phyloP scores from a whole-genome alignment of 768 basidiomycete species.

The Panellus pusillus region DNA sequence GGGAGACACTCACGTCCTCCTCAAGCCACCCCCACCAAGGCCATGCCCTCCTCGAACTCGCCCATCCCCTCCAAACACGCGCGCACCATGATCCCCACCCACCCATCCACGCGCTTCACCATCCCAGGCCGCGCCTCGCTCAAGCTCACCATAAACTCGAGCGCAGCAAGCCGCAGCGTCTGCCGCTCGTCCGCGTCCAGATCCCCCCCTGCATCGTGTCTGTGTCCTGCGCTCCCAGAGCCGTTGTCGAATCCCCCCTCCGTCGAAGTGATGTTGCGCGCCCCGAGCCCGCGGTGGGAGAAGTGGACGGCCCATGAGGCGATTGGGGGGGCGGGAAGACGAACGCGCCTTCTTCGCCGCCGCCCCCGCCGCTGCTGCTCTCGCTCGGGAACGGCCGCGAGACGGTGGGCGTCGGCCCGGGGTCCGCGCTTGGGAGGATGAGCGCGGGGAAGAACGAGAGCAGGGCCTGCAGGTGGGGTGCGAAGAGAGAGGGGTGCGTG shows the following conservation, averaged over 20 bases:
- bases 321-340: slow-evolving; percentile 37
- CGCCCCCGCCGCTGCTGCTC: slow-evolving; percentile 12
- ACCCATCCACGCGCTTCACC: slow-evolving; percentile 67
- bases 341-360: slow-evolving; percentile 36
- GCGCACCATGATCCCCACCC: slow-evolving; percentile 68
- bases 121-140: slow-evolving; percentile 71
- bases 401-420: slow-evolving; percentile 52
- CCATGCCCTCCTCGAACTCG: slow-evolving; percentile 58
- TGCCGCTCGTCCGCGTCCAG: slow-evolving; percentile 65
- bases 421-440: slow-evolving; percentile 59
- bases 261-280: slow-evolving; percentile 31
- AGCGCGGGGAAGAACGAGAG: slow-evolving; percentile 70
- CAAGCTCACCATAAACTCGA: slow-evolving; percentile 84
- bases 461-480: slow-evolving; percentile 66
- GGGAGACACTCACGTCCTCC: slow-evolving; percentile 62
- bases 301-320: neutral
- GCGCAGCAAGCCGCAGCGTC: slow-evolving; percentile 67
- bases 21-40: slow-evolving; percentile 59
- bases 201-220: slow-evolving; percentile 24
- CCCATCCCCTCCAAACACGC: slow-evolving; percentile 84
- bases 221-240: no score
- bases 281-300: slow-evolving; percentile 50
- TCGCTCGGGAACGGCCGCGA: slow-evolving; percentile 43
- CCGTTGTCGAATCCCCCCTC: slow-evolving; percentile 16
- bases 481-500: slow-evolving; percentile 70